phyloP scores from a whole-genome alignment of 2,329 filamentous ascomycete genomes.

The Chaetomium globosum region DNA sequence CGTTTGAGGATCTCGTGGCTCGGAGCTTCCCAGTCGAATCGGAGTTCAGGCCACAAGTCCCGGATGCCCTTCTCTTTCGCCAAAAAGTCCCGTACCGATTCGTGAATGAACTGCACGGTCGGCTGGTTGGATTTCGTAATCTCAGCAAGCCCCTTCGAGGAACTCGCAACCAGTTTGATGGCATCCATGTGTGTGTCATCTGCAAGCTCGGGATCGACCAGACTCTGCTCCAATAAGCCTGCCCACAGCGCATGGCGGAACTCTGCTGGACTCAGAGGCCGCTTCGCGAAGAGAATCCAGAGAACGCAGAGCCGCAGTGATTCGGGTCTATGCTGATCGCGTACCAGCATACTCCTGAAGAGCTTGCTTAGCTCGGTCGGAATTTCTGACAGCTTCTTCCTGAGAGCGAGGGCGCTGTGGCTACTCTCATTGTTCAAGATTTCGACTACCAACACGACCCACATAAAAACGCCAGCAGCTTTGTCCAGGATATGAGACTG shows the following conservation, averaged over 20 bases:
- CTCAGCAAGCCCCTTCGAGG: too few relatives aligned
- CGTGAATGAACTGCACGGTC: too few relatives aligned
- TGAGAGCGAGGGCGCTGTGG: conserved; percentile 33
- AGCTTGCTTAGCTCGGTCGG: conserved; percentile 48
- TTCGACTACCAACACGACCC: conserved; percentile 44
- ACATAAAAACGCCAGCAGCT: conserved; percentile 46
- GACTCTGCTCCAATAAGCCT: not conserved
- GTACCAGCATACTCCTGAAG: conserved; percentile 47
- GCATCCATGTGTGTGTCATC: not conserved
- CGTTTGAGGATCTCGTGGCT: too few relatives aligned
- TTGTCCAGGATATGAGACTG: conserved; percentile 40
- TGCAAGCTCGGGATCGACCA: not conserved
- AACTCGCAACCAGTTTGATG: too few relatives aligned
- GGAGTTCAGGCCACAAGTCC: too few relatives aligned
- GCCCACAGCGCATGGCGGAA: conserved; percentile 14
- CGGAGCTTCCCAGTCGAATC: too few relatives aligned
- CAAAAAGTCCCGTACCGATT: too few relatives aligned
- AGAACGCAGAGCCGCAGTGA: conserved; percentile 9
- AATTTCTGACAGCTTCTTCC: conserved; percentile 40
- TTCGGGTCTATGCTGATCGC: conserved; percentile 1
- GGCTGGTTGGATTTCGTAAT: too few relatives aligned
- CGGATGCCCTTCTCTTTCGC: too few relatives aligned
- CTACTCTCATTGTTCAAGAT: conserved; percentile 45
- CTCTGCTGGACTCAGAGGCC: conserved; percentile 4
- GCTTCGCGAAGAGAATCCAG: conserved; percentile 12